These are phyloP conservation scores for Talaromyces marneffei DNA, from an alignment of 2,329 filamentous ascomycete species.

Conservation along the genomic window DNA sequence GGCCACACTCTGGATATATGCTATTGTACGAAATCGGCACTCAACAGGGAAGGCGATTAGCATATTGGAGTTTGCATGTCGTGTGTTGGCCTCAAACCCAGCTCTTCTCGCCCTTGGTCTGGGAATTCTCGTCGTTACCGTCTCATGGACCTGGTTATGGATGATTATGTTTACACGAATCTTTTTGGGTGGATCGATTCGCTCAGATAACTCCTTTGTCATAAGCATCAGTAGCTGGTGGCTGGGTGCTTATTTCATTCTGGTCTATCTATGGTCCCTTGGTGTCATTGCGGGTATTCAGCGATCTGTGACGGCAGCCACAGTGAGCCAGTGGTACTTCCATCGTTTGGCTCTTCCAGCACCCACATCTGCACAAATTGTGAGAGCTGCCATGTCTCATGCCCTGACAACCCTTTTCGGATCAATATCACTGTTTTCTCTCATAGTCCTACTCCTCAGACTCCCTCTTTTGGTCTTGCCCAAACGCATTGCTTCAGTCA, in stretches of 20 bases:
- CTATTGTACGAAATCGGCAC: conserved; percentile 72
- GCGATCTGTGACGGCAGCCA: conserved; percentile 84
- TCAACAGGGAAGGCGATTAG: conserved; percentile 76
- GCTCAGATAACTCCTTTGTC: conserved; percentile 60
- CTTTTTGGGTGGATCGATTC: conserved; percentile 83
- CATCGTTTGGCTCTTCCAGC: conserved; percentile 77
- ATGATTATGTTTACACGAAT: conserved; percentile 92
- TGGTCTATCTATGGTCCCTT: conserved; percentile 94
- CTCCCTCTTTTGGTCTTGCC: conserved; percentile 82
- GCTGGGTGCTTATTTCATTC: conserved; percentile 83
- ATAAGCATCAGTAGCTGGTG: conserved; percentile 90
- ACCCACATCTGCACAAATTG: conserved; percentile 72
- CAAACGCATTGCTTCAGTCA: conserved; percentile 61
- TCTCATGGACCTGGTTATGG: conserved; percentile 93
- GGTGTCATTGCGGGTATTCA: conserved; percentile 83
- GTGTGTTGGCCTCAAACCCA: conserved; percentile 78
- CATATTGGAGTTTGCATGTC: conserved; percentile 87
- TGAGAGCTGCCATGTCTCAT: conserved; percentile 75
- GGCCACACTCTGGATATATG: conserved; percentile 74
- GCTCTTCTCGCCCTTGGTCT: conserved; percentile 81
- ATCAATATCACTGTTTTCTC: conserved; percentile 80
- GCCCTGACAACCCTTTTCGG: conserved; percentile 82
- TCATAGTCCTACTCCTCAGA: conserved; percentile 73
- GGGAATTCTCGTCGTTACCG: conserved; percentile 65
- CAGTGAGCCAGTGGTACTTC: conserved; percentile 98